Base-by-base conservation (phyloP, 225 moss, liverwort and hornwort genomes). In the Marchantia polymorpha region DNA sequence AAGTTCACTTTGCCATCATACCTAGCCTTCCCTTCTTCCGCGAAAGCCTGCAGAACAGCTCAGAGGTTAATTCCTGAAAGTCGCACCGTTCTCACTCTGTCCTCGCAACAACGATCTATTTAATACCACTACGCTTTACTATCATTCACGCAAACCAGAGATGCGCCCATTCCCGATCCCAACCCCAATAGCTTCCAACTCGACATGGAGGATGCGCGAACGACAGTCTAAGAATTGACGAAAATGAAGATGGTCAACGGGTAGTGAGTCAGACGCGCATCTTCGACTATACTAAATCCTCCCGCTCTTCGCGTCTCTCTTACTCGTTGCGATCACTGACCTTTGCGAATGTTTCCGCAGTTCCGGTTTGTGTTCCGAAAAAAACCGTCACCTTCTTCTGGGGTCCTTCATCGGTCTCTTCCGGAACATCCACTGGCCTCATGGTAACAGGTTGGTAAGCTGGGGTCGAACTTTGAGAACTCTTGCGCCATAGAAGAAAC, bases 281-380 rank as follows among this genome's bases (percentile, higher is more conserved):
- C 7, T 3, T 69, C 69, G 9, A 20, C 39, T 46, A 20, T 23
- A 7, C 16, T 0, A 20, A 17, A 19, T 47, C 20, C 39, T 71
- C 30, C 49, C 10, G 50, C 16, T 49, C 19, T 51, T 71, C 48
- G 0, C 19, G 1, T 49, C n/a, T 10, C 61, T 23, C 61, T 56
- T 8, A 47, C 47, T 48, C n/a, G 12, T 49, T 17, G 53, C 1
- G n/a, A n/a, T 52, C 51, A 83, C 90, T 46, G 9, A 93, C 92
- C 82, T 94, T 97, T 7, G 97, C 94, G 63, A 97, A 97, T 46
- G 94, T 94, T 73, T 97, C 97, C 1, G 97, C 93, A 8, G 94
- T 97, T 49, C 97, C 97, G 0, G 97, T 97, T 75, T 97, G 97
- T 49, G 97, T 93, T 9, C 97, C 97, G 80, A 93, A 97, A 82